Evolutionary conservation across 495 filamentous ascomycete species (phyloP), one percentile per base, ranked within the genome.

Genomic region (Penicillium longicatenatum): DNA sequence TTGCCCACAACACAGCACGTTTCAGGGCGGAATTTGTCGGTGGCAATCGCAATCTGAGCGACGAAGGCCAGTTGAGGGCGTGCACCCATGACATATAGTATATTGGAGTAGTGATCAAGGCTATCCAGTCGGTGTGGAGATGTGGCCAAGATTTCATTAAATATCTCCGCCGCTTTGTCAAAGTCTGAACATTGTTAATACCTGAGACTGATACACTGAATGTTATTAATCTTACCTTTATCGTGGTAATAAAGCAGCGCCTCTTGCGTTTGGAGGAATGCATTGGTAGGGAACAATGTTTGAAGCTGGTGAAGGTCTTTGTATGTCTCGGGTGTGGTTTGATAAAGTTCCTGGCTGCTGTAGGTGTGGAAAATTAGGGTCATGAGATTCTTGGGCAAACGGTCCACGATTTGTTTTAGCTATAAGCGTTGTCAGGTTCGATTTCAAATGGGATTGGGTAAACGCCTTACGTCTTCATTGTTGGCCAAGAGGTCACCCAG

Each of bases 1-100:
- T 99, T 99, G 2, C 95, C 95, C 11, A 99, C 88, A 0, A 97
- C 92, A 53, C 93, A 95, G 70, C 93, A 97, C 0, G 95, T 97
- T 70, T 99, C 95, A 0, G 95, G 94, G 0, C 95, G 88, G 75
- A 99, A 98, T 68, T 92, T 94, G 71, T 99, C 95, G 12, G 92
- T 92, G 24, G 84, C 84, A 7, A 89, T 91, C 51, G 93, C 94
- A 14, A 96, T 75, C 61, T 97, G 92, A 6, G 94, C 95, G 19
- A 99, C 75, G 62, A 94, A 97, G 1, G 93, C 92, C 20, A 99
- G 80, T 64, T 95, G 93, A 0, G 95, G 91, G 11, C 92, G 84
- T 35, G 84, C 76, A 55, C 86, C 86, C 82, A 98, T 89, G 26
- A 99, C 94, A 65, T 95, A 98, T 31, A 99, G 82, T 50, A 98